Base-by-base conservation (phyloP, 768 basidiomycete genomes). In the Tubosaeta sp. region DNA sequence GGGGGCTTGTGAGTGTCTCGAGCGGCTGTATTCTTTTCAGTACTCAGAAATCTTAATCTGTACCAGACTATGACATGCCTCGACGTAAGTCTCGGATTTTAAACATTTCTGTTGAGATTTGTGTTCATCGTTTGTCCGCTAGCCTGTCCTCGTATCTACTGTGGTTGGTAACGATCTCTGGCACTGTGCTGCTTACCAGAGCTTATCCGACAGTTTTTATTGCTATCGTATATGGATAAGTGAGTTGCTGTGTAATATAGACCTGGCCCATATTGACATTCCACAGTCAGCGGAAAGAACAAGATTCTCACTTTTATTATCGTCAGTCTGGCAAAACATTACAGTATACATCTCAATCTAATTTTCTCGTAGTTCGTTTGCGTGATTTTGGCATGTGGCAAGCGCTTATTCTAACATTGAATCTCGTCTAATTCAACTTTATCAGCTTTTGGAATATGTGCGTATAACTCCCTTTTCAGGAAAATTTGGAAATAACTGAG, bases 141-240 rank as follows among this genome's bases (percentile, higher is more conserved):
- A 57, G 56, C 10, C 2, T 18, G 4, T 11, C 13, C 47, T 57
- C 2, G 4, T 11, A 1, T 40, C 27, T 18, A 21, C 16, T 4
- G 56, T 57, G 56, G 56, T 57, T 4, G 34, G 56, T 48, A 30
- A 31, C 3, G 16, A 8, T 21, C 11, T 6, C 25, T n/a, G 10
- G 14, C 21, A 10, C 19, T 34, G 31, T 46, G 14, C 19, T 2
- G 9, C 10, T 10, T 16, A 12, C 49, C 43, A 39, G 46, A 22
- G 18, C 18, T 1, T 22, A 12, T n/a, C 10, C 6, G 27, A 34
- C 19, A 57, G 56, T 36, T 57, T 57, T 27, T 57, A 57, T 22
- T 54, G 46, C 34, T 21, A 6, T 39, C 56, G 56, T 13, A 49
- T 56, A 43, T 56, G 55, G 55, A 54, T 22, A 39, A 56, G 55